A percentile compares a stretch with the other conserved stretches of the same genome.
Conservation (phyloP, 2,329 filamentous ascomycete genomes). For the Phaeosphaeria sp. region DNA sequence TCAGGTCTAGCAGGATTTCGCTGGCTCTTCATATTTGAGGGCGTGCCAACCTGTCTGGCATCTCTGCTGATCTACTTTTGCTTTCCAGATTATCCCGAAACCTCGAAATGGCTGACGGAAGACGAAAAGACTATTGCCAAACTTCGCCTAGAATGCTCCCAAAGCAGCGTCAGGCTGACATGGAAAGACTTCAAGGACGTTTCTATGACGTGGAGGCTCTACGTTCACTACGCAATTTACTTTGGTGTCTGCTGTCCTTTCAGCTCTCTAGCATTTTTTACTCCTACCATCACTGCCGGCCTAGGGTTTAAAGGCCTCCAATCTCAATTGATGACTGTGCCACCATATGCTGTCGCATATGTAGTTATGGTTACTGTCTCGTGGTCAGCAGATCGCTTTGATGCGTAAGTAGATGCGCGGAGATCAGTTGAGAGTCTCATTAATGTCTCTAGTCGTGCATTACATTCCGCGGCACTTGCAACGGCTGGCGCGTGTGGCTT, state of each 20-base stretch:
- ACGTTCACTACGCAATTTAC: conserved; percentile 56
- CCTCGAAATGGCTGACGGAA: conserved; percentile 51
- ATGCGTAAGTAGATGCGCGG: conserved; percentile 8
- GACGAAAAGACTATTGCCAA: conserved; percentile 42
- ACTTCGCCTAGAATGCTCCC: background rate
- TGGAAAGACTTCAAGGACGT: conserved; percentile 56
- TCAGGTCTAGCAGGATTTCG: conserved; percentile 40
- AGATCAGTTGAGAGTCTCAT: too few species aligned
- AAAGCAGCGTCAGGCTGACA: conserved; percentile 50
- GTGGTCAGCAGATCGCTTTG: conserved; percentile 24
- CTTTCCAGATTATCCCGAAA: conserved; percentile 56
- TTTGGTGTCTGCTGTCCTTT: conserved; percentile 26
- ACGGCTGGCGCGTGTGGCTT: background rate
- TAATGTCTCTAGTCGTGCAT: background rate
- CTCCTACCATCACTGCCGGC: conserved; percentile 69
- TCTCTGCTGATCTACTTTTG: conserved; percentile 42
- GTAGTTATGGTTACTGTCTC: conserved; percentile 50
- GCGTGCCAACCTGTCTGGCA: conserved; percentile 8
- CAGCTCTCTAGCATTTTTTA: conserved; percentile 60
- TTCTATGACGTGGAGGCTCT: conserved; percentile 58
- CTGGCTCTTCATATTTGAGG: conserved; percentile 21
- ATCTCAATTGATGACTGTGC: conserved; percentile 71
- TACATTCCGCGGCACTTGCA: background rate
- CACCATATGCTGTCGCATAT: conserved; percentile 53
- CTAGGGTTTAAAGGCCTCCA: conserved; percentile 60